A percentile compares a stretch with the other conserved stretches of the same genome.
Conservation (phyloP, 208 protist genomes). For the Tritrichomonas musculus region DNA sequence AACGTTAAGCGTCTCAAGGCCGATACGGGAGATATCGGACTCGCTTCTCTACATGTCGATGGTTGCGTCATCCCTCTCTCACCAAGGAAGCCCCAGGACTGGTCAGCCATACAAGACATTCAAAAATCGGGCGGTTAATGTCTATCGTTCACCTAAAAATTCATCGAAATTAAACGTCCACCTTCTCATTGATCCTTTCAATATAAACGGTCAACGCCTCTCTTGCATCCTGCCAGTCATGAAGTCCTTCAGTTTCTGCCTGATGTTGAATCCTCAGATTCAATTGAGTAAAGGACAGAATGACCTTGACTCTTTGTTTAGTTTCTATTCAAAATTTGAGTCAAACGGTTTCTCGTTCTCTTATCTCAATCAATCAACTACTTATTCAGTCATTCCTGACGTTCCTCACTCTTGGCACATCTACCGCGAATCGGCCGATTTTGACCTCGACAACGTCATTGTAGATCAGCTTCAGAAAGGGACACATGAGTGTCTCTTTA, state of each 20-base stretch:
- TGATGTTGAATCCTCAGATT: not conserved
- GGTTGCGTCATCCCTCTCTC: not conserved
- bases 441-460: not conserved
- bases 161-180: not conserved
- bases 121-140: not conserved
- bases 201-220: not conserved
- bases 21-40: not conserved
- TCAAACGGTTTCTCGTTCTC: not conserved
- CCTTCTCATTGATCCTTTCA: not conserved
- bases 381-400: not conserved
- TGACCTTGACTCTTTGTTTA: not conserved
- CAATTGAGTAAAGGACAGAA: not conserved
- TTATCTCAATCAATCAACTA: not conserved
- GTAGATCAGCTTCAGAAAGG: not conserved
- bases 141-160: not conserved
- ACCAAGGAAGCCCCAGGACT: not conserved
- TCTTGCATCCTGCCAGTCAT: not conserved
- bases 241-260: not conserved
- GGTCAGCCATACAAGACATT: not conserved
- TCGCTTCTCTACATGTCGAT: not conserved
- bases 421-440: not conserved
- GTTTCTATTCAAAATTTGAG: not conserved
- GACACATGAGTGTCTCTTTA: not conserved
- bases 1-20: not conserved
- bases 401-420: not conserved